phyloP scores from a whole-genome alignment of 805 yeast species.

The Candida nemodendra region DNA sequence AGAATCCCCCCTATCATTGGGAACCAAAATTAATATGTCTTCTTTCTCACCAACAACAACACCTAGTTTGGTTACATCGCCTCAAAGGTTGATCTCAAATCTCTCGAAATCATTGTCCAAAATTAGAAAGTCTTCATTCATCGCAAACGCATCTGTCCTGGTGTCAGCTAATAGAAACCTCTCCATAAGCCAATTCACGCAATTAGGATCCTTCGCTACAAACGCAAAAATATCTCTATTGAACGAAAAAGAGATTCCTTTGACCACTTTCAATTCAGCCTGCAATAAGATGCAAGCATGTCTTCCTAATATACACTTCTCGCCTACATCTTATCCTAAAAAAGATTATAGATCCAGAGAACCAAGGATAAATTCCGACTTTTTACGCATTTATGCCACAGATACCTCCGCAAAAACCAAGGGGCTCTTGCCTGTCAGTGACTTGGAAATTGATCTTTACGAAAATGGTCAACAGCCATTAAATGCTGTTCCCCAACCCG shows the following conservation, averaged over 20 bases:
- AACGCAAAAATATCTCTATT: too few relatives aligned
- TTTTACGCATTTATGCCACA: conserved; percentile 48
- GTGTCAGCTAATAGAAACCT: too few relatives aligned
- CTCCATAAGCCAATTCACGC: background rate
- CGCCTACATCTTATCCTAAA: conserved; percentile 4
- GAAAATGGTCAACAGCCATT: conserved; percentile 14
- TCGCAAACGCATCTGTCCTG: too few relatives aligned
- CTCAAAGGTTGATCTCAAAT: too few relatives aligned
- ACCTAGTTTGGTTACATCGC: too few relatives aligned
- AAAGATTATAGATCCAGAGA: conserved; percentile 35
- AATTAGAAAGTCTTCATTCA: too few relatives aligned
- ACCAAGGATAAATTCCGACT: conserved; percentile 46
- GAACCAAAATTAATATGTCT: too few relatives aligned
- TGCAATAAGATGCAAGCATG: too few relatives aligned
- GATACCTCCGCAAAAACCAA: conserved; percentile 39
- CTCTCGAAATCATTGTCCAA: too few relatives aligned
- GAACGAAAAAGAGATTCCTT: conserved; percentile 6
- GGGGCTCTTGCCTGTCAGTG: conserved; percentile 34
- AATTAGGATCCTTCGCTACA: too few relatives aligned
- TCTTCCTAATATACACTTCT: background rate
- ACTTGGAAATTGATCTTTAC: conserved; percentile 36
- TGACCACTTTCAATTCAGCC: conserved; percentile 5
- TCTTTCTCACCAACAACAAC: too few relatives aligned
- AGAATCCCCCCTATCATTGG: too few relatives aligned
- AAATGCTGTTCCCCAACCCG: conserved; percentile 20